phyloP scores from a whole-genome alignment of 768 basidiomycete genomes.

The Pleurotus ostreatus region DNA sequence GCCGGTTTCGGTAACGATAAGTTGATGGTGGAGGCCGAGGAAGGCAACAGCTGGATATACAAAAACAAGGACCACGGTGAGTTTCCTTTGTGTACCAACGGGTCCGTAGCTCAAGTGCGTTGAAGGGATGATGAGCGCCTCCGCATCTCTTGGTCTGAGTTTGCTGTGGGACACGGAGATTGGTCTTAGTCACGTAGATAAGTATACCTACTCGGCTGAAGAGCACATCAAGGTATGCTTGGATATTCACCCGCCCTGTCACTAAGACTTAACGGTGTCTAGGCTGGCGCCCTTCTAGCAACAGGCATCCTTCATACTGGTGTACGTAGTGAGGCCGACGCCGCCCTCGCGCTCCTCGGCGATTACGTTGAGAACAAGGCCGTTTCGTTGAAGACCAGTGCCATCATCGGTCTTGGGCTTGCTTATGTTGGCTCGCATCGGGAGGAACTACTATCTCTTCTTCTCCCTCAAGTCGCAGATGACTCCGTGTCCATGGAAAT shows the following conservation, averaged over 20 bases:
- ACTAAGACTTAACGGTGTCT: neutral
- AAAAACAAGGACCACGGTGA: conserved; percentile 98
- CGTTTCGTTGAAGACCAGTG: conserved; percentile 75
- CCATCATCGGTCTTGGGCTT: conserved; percentile 89
- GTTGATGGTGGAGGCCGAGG: conserved; percentile 94
- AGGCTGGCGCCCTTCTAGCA: conserved; percentile 92
- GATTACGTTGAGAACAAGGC: conserved; percentile 90
- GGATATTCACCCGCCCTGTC: neutral
- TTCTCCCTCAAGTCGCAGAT: conserved; percentile 83
- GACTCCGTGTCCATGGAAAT: conserved; percentile 86
- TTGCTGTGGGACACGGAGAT: conserved; percentile 95
- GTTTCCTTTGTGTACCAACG: conserved; percentile 12
- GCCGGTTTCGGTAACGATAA: conserved; percentile 99
- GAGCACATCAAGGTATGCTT: conserved; percentile 83
- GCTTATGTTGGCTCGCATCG: conserved; percentile 95
- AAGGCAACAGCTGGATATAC: conserved; percentile 98
- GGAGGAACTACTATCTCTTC: conserved; percentile 71
- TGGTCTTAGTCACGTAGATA: conserved; percentile 92
- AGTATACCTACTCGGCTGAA: conserved; percentile 94
- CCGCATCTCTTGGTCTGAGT: conserved; percentile 90
- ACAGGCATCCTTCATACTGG: conserved; percentile 89
- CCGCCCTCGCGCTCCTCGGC: conserved; percentile 83
- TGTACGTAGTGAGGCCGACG: conserved; percentile 89
- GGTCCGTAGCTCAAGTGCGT: too few species aligned
- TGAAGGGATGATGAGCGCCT: conserved; percentile 91